Conservation (phyloP, 768 basidiomycete genomes). For the Antrodiella citrinella region DNA sequence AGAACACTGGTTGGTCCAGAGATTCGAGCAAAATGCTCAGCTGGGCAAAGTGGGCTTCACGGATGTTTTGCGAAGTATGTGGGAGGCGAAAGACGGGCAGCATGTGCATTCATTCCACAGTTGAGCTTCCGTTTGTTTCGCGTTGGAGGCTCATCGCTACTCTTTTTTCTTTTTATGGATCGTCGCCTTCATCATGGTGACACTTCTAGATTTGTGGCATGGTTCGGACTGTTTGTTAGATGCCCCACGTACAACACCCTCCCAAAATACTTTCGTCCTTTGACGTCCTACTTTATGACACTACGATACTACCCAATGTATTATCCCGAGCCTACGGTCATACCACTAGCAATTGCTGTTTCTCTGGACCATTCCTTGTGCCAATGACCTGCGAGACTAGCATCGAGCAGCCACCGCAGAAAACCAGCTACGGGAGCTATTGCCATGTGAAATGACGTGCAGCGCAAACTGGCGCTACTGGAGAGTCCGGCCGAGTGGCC, state of each 20-base stretch:
- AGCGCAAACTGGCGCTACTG: too few species aligned
- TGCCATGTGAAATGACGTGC: too few species aligned
- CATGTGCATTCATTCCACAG: conserved; percentile 21
- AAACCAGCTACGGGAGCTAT: too few species aligned
- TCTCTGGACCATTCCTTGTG: not conserved
- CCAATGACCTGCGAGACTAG: too few species aligned
- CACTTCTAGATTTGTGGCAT: not conserved
- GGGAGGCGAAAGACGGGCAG: conserved; percentile 60
- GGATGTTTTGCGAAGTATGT: conserved; percentile 72
- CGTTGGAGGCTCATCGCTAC: not conserved
- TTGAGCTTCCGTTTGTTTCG: not conserved
- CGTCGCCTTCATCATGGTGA: not conserved
- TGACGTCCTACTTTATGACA: conserved; percentile 1
- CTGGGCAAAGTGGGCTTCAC: conserved; percentile 86
- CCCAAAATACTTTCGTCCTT: not conserved
- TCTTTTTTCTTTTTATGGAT: not conserved
- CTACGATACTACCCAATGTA: conserved; percentile 1
- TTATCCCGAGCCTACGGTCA: conserved; percentile 1
- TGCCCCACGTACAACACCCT: not conserved
- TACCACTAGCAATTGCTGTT: not conserved
- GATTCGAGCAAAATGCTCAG: conserved; percentile 90
- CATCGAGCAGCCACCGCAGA: too few species aligned
- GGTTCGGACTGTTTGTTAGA: not conserved
- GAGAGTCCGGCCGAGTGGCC: too few species aligned
- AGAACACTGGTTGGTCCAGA: conserved; percentile 79